Base-by-base conservation (phyloP, 352 stramenopile genomes). In the Pythium apleroticum region DNA sequence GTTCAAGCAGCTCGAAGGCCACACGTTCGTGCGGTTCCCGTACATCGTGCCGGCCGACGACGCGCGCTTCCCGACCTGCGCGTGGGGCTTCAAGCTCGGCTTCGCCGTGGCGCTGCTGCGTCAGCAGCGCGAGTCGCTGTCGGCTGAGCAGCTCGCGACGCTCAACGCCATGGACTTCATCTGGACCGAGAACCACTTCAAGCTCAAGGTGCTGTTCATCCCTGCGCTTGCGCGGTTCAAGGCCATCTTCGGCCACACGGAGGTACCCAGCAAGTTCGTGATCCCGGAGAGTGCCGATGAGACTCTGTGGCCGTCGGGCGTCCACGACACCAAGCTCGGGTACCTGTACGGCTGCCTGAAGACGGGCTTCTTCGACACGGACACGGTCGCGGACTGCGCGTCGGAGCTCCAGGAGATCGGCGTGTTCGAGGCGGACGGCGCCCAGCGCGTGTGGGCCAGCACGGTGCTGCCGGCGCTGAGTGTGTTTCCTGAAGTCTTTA, bases 81-180 rank as follows among this genome's bases (percentile, higher is more conserved):
- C 89, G 11, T 96, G 90, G 88, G 91, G 89, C 17, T 77, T 98
- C 35, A 88, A 93, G 39, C 74, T 98, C 22, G 95, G 95, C 33
- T 88, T 83, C 30, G 76, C 93, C 48, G 95, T 96, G n/a, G 93
- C 97, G 72, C 61, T 95, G 14, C 81, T 98, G 63, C 90, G 93
- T 45, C 71, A 89, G 58, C 96, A 78, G 39, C 60, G 75, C 35
- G 65, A 80, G 20, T 49, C 60, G 41, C 58, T 88, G 24, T 50
- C 73, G 25, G 22, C 37, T 0, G 58, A 69, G 27, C 75, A 84
- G 46, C 53, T 77, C 15, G 28, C 65, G 11, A 49, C 63, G 15
- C 75, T 94, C 37, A 68, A 88, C 41, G 65, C 57, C n/a, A 70
- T 94, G 54, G 81, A 75, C 4, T 94, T 94, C 54, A 66, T 91